Base-by-base conservation (phyloP, 768 basidiomycete genomes). In the Russula abietina region DNA sequence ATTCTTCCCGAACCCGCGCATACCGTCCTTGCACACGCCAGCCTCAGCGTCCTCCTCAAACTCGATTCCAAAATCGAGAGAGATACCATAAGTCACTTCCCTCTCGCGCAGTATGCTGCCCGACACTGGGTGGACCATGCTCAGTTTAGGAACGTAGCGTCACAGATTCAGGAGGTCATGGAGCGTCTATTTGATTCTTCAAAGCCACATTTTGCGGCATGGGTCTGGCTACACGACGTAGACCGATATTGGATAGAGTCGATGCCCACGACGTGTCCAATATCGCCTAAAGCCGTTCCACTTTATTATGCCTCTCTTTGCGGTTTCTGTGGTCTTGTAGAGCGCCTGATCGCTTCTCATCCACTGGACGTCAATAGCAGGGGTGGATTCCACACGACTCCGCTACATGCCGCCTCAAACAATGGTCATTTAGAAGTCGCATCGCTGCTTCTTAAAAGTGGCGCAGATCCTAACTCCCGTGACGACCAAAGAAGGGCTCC, bases 271-370 rank as follows among this genome's bases (percentile, higher is more conserved):
- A 12, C 9, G n/a, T 46, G 19, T 22, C 57, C 62, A 22, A 26
- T 14, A 12, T 22, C 1, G 1, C 57, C 57, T 1, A 3, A 26
- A 0, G 57, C 22, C 0, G 14, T 1, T 7, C 57, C 62, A 0
- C 16, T 64, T 8, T 64, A 64, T n/a, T 64, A 64, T 43, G 62
- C 53, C 0, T 46, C 39, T n/a, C 6, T 59, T 4, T 64, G 62
- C 24, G 57, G 62, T 6, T 50, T 64, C 24, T 19, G 41, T 49
- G 28, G 30, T 39, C 51, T 59, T 11, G 62, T 19, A 12, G 30
- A 64, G 8, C 38, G 28, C 39, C 32, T 64, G 16, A 9, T 64
- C n/a, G 14, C n/a, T 12, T 16, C 38, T 4, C 22, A 9, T 50
- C 11, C 57, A 10, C 8, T 11, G 11, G 57, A 64, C 1, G 45